These are phyloP conservation scores for Aspergillus felis DNA, from an alignment of 2,329 filamentous ascomycete genomes.

Conservation along the genomic window DNA sequence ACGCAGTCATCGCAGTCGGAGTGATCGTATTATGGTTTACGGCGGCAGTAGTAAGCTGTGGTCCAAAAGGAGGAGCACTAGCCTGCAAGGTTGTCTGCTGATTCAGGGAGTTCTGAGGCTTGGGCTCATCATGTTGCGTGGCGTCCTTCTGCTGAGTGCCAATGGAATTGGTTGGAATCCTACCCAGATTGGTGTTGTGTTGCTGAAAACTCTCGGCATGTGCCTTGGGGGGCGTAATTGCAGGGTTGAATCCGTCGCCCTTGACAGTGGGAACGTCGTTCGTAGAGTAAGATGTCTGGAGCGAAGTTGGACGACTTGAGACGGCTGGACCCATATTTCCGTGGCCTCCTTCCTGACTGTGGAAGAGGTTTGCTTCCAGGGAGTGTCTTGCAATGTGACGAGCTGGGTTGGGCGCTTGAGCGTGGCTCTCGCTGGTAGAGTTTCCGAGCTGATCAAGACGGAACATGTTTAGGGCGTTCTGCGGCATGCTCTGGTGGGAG, in stretches of 20 bases:
- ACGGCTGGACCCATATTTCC: conserved; percentile 22
- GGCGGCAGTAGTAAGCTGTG: conserved; percentile 47
- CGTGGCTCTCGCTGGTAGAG: conserved; percentile 26
- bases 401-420: conserved; percentile 21
- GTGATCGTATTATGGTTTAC: conserved; percentile 18
- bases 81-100: conserved; percentile 73
- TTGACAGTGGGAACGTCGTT: conserved; percentile 86
- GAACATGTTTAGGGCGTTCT: conserved; percentile 47
- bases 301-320: conserved; percentile 39
- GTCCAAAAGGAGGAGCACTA: conserved; percentile 74
- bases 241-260: conserved; percentile 52
- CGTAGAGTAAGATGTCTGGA: conserved; percentile 85
- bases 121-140: conserved; percentile 45
- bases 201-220: conserved; percentile 61
- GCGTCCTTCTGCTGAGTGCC: conserved; percentile 53
- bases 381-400: conserved; percentile 44
- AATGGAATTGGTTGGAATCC: conserved; percentile 65
- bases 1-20: conserved; percentile 34
- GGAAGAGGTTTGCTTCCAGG: conserved; percentile 40
- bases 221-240: conserved; percentile 51
- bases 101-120: conserved; percentile 50
- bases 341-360: conserved; percentile 26
- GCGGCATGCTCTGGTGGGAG: conserved; percentile 56
- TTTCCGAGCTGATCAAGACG: conserved; percentile 35
- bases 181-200: conserved; percentile 77